Evolutionary conservation across 2,329 filamentous ascomycete genomes (phyloP).

Genomic region (Aspergillus sp.): DNA sequence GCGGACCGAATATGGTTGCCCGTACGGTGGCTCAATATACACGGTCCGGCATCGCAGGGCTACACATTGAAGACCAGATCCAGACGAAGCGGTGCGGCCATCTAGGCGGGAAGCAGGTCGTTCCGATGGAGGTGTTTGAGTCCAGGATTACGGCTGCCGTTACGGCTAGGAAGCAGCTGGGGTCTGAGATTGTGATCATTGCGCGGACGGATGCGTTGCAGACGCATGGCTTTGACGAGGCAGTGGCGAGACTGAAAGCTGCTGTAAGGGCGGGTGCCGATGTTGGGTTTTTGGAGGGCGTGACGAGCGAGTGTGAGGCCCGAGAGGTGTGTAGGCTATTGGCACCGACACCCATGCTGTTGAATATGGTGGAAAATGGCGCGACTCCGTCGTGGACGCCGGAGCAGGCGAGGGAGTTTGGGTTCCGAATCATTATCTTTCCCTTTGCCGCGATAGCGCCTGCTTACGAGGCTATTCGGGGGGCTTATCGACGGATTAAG

Average conservation of each 20-base stretch:
- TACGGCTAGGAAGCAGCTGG: constrained; percentile 31
- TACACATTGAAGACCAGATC: constrained; percentile 60
- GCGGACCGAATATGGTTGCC: constrained; percentile 48
- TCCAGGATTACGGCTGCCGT: constrained; percentile 39
- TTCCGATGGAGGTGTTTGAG: constrained; percentile 34
- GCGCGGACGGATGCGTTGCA: constrained; percentile 43
- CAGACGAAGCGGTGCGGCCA: constrained; percentile 44
- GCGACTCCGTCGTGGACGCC: constrained; percentile 38
- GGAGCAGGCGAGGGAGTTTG: constrained; percentile 40
- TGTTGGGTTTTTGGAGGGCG: constrained; percentile 43
- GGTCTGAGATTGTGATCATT: constrained; percentile 45
- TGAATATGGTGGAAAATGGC: constrained; percentile 48
- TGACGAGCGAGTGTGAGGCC: constrained; percentile 39
- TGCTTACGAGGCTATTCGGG: constrained; percentile 37
- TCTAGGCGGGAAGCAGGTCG: constrained; percentile 40
- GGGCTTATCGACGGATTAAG: constrained; percentile 36
- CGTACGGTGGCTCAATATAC: constrained; percentile 52
- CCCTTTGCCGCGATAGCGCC: constrained; percentile 39
- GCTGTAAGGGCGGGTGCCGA: constrained; percentile 42
- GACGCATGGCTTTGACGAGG: constrained; percentile 42
- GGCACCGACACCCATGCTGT: constrained; percentile 39
- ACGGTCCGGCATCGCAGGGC: constrained; percentile 54
- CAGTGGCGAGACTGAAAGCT: constrained; percentile 38
- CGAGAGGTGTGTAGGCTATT: constrained; percentile 36
- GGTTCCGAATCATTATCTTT: constrained; percentile 46